phyloP scores from a whole-genome alignment of 108 stramenopile species.

The Cyclotella kingstonii region DNA sequence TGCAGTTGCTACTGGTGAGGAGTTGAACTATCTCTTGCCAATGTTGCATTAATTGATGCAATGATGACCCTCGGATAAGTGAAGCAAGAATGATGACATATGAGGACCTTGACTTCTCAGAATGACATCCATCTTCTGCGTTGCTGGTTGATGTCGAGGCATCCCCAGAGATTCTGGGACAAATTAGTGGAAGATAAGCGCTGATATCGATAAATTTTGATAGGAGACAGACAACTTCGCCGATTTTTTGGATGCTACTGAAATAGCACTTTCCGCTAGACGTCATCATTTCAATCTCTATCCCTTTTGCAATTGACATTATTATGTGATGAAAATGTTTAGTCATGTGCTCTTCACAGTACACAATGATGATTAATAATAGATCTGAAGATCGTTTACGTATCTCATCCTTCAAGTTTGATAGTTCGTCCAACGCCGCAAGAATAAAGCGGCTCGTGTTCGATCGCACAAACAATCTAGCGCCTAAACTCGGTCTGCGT shows the following conservation, averaged over 20 bases:
- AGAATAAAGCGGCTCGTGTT: slow-evolving; percentile 64
- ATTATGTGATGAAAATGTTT: slow-evolving; percentile 48
- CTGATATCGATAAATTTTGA: slow-evolving; percentile 41
- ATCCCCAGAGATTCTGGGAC: slow-evolving; percentile 30
- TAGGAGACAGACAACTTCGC: slow-evolving; percentile 29
- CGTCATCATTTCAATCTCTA: slow-evolving; percentile 13
- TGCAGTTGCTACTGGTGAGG: slow-evolving; percentile 21
- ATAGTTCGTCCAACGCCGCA: slow-evolving; percentile 68
- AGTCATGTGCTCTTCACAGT: slow-evolving; percentile 61
- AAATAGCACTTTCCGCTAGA: background rate
- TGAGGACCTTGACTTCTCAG: slow-evolving; percentile 13
- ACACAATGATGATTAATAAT: slow-evolving; percentile 43
- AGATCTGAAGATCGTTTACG: slow-evolving; percentile 40
- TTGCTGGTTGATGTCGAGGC: slow-evolving; percentile 26
- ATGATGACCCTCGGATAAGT: slow-evolving; percentile 27
- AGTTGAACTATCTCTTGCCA: slow-evolving; percentile 21
- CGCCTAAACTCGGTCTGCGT: slow-evolving; percentile 64
- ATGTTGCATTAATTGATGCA: slow-evolving; percentile 22
- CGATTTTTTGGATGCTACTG: slow-evolving; percentile 10
- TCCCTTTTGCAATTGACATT: slow-evolving; percentile 34
- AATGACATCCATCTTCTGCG: slow-evolving; percentile 32
- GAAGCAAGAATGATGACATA: slow-evolving; percentile 23
- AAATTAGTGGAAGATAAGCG: slow-evolving; percentile 23
- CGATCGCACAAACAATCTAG: slow-evolving; percentile 66
- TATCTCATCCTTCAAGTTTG: slow-evolving; percentile 49